phyloP scores from a whole-genome alignment of 495 filamentous ascomycete genomes.

The Tricharina praecox region DNA sequence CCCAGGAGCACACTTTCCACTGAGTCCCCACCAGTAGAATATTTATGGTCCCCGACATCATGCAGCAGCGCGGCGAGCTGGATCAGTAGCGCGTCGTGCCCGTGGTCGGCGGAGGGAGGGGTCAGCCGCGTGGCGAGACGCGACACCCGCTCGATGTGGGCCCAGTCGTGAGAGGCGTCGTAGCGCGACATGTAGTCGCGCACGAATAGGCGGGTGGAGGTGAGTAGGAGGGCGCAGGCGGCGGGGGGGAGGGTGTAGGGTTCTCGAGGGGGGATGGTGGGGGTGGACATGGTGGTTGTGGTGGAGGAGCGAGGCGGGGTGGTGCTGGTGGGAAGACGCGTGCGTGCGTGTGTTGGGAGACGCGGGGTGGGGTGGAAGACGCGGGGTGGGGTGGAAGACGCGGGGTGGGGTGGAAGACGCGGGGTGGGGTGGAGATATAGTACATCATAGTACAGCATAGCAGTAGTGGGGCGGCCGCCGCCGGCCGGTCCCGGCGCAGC shows the following conservation, averaged over 20 bases:
- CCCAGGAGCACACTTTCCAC: conserved; percentile 38
- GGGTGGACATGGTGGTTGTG: conserved; percentile 1
- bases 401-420: no score
- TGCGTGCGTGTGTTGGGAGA: no score
- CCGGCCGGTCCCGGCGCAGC: no score
- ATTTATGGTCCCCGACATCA: conserved; percentile 79
- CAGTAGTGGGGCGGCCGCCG: no score
- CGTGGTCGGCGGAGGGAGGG: conserved; percentile 21
- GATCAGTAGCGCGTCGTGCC: conserved; percentile 40
- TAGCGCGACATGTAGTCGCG: conserved; percentile 54
- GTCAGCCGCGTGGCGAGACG: conserved; percentile 45
- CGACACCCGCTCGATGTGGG: conserved; percentile 66
- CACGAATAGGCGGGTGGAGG: conserved; percentile 12
- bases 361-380: no score
- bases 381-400: no score
- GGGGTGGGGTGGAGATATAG: no score
- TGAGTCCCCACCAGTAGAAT: conserved; percentile 27
- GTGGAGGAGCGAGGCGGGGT: background rate
- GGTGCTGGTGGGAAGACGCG: background rate
- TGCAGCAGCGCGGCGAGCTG: conserved; percentile 64
- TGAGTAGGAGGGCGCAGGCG: conserved; percentile 6
- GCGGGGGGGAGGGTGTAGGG: background rate
- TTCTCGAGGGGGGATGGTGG: background rate
- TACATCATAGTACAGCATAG: no score
- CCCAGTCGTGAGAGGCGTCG: conserved; percentile 74